Base-by-base conservation (phyloP, 2,329 filamentous ascomycete species). In the Pseudogymnoascus sp. region DNA sequence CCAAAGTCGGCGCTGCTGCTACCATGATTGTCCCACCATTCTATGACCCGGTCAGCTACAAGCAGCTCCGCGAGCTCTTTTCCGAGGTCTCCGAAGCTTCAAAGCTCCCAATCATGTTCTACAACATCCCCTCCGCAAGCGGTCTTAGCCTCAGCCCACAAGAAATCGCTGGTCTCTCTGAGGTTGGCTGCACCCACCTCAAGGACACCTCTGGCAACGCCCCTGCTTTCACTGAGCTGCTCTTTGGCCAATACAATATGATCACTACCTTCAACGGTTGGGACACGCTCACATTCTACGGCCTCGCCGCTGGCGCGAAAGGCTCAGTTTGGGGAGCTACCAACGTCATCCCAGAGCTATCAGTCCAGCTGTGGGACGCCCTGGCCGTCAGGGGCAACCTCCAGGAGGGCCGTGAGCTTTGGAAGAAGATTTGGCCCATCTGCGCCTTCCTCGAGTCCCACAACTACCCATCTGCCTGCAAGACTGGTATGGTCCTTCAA, bases 221-320 rank as follows among this genome's bases (percentile, higher is more conserved):
- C 1, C 79, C 80, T 0, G 78, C 77, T 0, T 70, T 81, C 4
- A 82, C 79, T 1, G 79, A 82, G 63, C 67, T 82, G 12, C 71
- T 82, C 3, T 81, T 82, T 65, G 73, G 73, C 4, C 68, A 75
- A 18, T 69, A 70, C 1, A 72, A 76, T 62, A 67, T 73, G 25
- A 77, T 81, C 65, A 81, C 77, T 1, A 73, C 77, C 0, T 80
- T 82, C 68, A 82, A 82, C 63, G 80, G 80, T 1, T 82, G 79
- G 80, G 80, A 82, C 64, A 82, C 79, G 0, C 70, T 82, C 14
- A 82, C 80, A 0, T 82, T 82, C 67, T 82, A 82, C 65, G 79
- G 80, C 8, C 70, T 82, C 8, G 77, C 77, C 0, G 79, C 79
- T 0, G 80, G 80, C 0, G 77, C 78, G 7, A 78, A 78, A 53